phyloP scores from a whole-genome alignment of 2,329 filamentous ascomycete species.

The Penicillium hordei region DNA sequence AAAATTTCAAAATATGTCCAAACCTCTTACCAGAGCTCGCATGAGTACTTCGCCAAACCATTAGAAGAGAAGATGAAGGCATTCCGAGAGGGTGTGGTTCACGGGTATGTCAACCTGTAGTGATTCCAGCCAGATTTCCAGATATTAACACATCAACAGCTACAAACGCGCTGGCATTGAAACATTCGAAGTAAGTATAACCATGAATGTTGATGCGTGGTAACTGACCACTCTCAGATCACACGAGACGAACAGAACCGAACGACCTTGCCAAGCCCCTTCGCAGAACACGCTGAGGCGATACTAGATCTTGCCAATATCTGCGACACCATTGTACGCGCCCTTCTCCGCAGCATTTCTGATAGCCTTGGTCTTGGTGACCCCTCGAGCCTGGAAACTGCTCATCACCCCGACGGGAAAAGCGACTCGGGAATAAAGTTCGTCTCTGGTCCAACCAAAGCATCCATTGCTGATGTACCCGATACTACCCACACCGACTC shows the following conservation, averaged over 20 bases:
- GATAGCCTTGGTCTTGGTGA: conserved; percentile 7
- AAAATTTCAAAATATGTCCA: conserved; percentile 2
- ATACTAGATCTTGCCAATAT: conserved; percentile 7
- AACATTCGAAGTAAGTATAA: conserved; percentile 11
- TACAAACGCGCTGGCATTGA: conserved; percentile 13
- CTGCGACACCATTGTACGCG: conserved; percentile 8
- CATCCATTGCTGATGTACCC: conserved; percentile 8
- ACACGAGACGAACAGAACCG: conserved; percentile 8
- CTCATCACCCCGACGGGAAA: not conserved
- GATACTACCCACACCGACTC: conserved; percentile 20
- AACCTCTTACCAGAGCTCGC: conserved; percentile 6
- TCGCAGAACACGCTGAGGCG: conserved; percentile 2
- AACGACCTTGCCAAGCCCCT: conserved; percentile 10
- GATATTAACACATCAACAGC: conserved; percentile 4
- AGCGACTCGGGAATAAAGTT: conserved; percentile 17
- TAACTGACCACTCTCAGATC: not conserved
- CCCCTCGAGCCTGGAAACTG: conserved; percentile 4
- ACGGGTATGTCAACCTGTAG: conserved; percentile 1
- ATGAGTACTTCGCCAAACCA: conserved; percentile 16
- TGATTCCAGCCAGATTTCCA: not conserved
- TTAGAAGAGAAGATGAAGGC: conserved; percentile 16
- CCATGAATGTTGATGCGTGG: not conserved
- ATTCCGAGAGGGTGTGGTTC: conserved; percentile 9
- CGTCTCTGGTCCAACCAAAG: conserved; percentile 15
- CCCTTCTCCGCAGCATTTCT: conserved; percentile 10